A percentile compares a stretch with the other conserved stretches of the same genome.
These are phyloP conservation scores for Capronia americana DNA, from an alignment of 2,329 filamentous ascomycete genomes.

Conservation along the genomic window DNA sequence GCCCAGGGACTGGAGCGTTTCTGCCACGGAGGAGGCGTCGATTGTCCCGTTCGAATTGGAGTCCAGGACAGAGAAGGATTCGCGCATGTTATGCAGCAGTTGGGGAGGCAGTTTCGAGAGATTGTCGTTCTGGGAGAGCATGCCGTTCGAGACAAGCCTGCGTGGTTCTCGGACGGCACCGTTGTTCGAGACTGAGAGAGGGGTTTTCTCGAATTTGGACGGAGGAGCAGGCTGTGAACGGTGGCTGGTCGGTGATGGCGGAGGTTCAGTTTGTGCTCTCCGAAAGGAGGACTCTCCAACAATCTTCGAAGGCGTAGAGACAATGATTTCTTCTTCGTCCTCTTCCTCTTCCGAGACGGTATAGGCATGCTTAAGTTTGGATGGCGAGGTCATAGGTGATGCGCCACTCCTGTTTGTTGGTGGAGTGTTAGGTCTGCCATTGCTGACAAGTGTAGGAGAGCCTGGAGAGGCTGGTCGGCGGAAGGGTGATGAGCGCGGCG, in stretches of 20 bases:
- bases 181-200: constrained; percentile 2
- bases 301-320: constrained; percentile 51
- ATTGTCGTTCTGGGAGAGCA: constrained; percentile 44
- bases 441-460: constrained; percentile 63
- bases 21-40: constrained; percentile 79
- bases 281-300: constrained; percentile 41
- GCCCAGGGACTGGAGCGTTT: constrained; percentile 74
- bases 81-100: constrained; percentile 84
- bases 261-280: constrained; percentile 44
- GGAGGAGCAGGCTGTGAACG: constrained; percentile 4
- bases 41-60: constrained; percentile 84
- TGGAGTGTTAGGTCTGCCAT: constrained; percentile 52
- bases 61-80: constrained; percentile 93
- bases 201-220: constrained; percentile 15
- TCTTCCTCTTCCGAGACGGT: constrained; percentile 51
- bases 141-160: constrained; percentile 27
- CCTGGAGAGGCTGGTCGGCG: constrained; percentile 69
- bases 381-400: constrained; percentile 54
- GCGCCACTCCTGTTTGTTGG: constrained; percentile 51
- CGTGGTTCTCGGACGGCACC: constrained; percentile 16
- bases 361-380: constrained; percentile 56
- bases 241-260: constrained; percentile 47
- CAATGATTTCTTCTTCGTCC: constrained; percentile 40
- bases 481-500: constrained; percentile 72
- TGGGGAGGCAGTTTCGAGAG: constrained; percentile 70